A percentile compares a stretch with the other conserved stretches of the same genome.
phyloP scores from a whole-genome alignment of 257 asterid genomes.

The Solanum chiquidenum region DNA sequence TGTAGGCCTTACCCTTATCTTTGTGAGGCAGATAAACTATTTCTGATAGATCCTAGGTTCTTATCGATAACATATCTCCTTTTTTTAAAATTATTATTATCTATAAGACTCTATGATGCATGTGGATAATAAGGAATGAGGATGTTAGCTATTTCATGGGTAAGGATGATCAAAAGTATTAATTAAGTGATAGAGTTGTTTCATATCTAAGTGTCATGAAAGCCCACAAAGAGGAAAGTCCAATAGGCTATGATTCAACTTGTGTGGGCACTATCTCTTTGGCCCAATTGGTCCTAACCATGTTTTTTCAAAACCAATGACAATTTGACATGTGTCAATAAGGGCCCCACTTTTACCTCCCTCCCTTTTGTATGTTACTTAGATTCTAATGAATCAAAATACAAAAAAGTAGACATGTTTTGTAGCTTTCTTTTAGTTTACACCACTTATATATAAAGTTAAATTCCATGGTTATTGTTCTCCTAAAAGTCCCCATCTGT shows the following conservation, averaged over 20 bases:
- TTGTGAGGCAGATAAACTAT: neutral
- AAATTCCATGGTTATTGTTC: slow-evolving; percentile 20
- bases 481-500: slow-evolving; percentile 33
- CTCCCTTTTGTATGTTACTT: neutral
- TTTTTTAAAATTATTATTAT: neutral
- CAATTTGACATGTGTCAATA: neutral
- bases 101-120: neutral
- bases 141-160: neutral
- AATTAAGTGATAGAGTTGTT: neutral
- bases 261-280: neutral
- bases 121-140: neutral
- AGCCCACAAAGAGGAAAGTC: slow-evolving; percentile 7
- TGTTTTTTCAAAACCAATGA: neutral
- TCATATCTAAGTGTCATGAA: slow-evolving; percentile 3
- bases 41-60: neutral
- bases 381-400: neutral
- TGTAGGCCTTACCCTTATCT: neutral
- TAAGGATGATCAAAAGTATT: neutral
- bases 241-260: neutral
- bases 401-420: slow-evolving; percentile 18
- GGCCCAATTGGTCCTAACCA: neutral
- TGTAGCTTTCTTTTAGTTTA: slow-evolving; percentile 42
- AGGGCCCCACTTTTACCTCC: neutral
- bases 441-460: slow-evolving; percentile 40
- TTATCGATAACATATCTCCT: neutral